These are phyloP conservation scores for Sporisorium sorghi DNA, from an alignment of 1,284 basidiomycete genomes.

Conservation along the genomic window DNA sequence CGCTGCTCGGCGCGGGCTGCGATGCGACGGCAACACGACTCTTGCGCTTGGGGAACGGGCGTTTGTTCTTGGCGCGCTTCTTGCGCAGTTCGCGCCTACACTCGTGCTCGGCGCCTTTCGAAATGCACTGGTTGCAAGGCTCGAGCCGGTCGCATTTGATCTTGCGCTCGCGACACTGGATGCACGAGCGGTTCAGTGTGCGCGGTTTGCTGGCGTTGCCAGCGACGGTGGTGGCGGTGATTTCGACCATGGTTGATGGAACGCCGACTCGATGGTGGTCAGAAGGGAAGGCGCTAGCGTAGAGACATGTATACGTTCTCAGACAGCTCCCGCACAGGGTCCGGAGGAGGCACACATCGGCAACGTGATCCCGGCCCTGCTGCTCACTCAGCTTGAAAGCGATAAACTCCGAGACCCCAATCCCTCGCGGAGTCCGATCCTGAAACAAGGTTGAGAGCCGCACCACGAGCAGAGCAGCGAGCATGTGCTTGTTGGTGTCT, in stretches of 20 bases:
- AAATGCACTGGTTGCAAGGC: slow-evolving; percentile 39
- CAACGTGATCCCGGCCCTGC: no score
- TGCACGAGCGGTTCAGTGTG: slow-evolving; percentile 42
- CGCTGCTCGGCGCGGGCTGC: neutral
- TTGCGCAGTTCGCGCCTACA: slow-evolving; percentile 45
- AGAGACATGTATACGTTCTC: no score
- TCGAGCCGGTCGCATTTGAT: slow-evolving; percentile 46
- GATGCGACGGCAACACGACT: slow-evolving; percentile 5
- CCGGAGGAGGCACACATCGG: no score
- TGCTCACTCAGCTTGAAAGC: no score
- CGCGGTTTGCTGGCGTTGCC: slow-evolving; percentile 18
- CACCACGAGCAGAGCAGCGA: no score
- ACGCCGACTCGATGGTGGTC: neutral
- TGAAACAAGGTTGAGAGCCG: no score
- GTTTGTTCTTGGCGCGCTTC: slow-evolving; percentile 49
- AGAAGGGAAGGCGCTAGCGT: no score
- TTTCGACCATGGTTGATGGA: slow-evolving; percentile 13
- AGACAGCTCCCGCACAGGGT: no score
- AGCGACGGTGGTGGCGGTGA: neutral
- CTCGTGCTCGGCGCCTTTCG: slow-evolving; percentile 29
- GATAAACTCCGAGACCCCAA: no score
- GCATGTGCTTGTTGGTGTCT: no score
- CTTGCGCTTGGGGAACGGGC: slow-evolving; percentile 40
- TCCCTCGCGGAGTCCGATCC: no score
- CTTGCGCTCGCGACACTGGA: slow-evolving; percentile 48